Evolutionary conservation across 1,139 yeast species (phyloP), one percentile per base, ranked within the genome.

Genomic region (Hemisphaericaspora xylanilytica): DNA sequence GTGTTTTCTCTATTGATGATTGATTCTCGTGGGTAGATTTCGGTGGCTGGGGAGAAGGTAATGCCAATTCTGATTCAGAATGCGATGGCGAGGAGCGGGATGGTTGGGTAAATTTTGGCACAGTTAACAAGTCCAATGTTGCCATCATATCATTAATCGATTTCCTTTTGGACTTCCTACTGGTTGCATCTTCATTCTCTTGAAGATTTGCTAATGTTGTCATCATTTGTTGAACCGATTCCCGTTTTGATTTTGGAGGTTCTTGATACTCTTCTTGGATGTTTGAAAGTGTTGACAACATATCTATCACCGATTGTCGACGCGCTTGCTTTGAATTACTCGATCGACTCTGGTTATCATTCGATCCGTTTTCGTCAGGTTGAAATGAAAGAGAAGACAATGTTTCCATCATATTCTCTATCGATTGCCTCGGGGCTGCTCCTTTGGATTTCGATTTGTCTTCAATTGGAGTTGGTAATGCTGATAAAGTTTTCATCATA

Each of bases 91-190:
- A 5, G 10, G 3, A 16, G 21, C 10, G 16, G 24, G 28, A 27
- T 17, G 29, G 14, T 25, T 28, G 30, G 22, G 34, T 30, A 14
- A 27, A 27, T 28, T 20, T 26, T 17, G 22, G 29, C 6, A 14
- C 13, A 14, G 27, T n/a, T 3, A 35, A 10, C 13, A 22, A 16
- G 15, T 28, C 37, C 15, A 35, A 16, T 9, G 25, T 29, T 9
- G 33, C 33, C 32, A 61, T 57, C 59, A 61, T 55, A 25, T 58
- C 58, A 32, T 50, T 48, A 10, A 61, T 50, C 1, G 64, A 59
- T 28, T 53, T 47, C 24, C 67, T 46, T 30, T 53, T 55, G 2
- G 24, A 11, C 4, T 29, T 10, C 11, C n/a, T 9, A 11, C 14
- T 11, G 16, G 9, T 11, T n/a, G 20, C 4, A 7, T 8, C 21